Conservation (phyloP, 2,329 filamentous ascomycete genomes). For the Claviceps cyperi region DNA sequence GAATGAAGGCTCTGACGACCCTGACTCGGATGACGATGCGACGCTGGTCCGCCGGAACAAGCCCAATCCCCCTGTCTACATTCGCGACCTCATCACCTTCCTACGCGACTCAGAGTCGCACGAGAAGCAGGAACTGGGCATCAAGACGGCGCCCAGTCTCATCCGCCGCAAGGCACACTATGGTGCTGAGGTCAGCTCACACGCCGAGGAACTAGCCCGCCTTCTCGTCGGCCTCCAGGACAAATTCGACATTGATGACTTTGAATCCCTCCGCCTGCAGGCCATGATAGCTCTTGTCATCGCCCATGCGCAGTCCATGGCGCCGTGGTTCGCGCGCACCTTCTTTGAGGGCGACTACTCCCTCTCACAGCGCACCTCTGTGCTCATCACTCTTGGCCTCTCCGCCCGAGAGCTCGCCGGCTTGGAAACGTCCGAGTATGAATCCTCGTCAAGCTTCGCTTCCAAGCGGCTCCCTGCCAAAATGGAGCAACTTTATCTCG, state of each 20-base stretch:
- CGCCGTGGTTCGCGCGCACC: conserved; percentile 66
- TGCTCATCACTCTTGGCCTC: conserved; percentile 71
- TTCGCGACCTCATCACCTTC: conserved; percentile 67
- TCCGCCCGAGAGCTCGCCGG: conserved; percentile 76
- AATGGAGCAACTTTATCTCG: conserved; percentile 57
- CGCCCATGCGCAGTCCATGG: conserved; percentile 63
- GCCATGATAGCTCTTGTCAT: conserved; percentile 71
- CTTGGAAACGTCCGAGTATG: conserved; percentile 43
- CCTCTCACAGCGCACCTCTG: conserved; percentile 63
- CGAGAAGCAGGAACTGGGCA: conserved; percentile 67
- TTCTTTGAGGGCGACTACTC: conserved; percentile 93
- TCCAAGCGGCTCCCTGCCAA: conserved; percentile 64
- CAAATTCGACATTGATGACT: conserved; percentile 67
- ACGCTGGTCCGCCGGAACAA: conserved; percentile 76
- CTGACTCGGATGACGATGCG: conserved; percentile 88
- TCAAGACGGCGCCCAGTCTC: conserved; percentile 61
- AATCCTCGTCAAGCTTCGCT: conserved; percentile 47
- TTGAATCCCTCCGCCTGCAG: conserved; percentile 61
- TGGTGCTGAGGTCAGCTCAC: conserved; percentile 74
- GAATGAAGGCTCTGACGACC: conserved; percentile 71
- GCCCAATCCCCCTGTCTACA: conserved; percentile 73
- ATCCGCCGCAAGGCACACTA: conserved; percentile 83
- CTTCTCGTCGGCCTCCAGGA: conserved; percentile 71
- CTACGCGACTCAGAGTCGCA: conserved; percentile 71
- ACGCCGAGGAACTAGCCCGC: conserved; percentile 66